phyloP scores from a whole-genome alignment of 1,284 basidiomycete genomes.

The Naganishia albida region DNA sequence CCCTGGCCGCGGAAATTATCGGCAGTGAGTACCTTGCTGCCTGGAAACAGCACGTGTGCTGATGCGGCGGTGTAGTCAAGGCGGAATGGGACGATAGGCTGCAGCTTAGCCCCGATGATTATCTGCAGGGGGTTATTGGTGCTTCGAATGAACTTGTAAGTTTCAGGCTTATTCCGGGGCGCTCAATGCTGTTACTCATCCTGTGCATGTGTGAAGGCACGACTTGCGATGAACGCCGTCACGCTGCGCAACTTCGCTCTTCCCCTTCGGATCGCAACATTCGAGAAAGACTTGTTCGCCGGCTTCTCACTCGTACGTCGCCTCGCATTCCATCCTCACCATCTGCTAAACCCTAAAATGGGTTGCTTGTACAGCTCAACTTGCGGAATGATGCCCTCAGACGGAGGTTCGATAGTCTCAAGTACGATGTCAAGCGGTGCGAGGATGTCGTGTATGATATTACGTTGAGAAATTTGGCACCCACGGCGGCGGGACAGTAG shows the following conservation, averaged over 20 bases:
- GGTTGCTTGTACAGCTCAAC: conserved; percentile 44
- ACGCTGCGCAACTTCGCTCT: conserved; percentile 53
- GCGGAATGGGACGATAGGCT: conserved; percentile 45
- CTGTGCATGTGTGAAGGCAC: conserved; percentile 44
- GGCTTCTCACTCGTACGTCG: conserved; percentile 52
- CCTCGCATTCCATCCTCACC: not conserved
- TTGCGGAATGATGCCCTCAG: conserved; percentile 53
- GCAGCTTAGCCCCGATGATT: conserved; percentile 52
- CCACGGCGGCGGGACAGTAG: conserved; percentile 3
- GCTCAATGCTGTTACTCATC: not conserved
- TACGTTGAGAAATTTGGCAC: conserved; percentile 45
- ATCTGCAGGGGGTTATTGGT: conserved; percentile 54
- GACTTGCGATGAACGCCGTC: conserved; percentile 54
- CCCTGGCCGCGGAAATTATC: conserved; percentile 45
- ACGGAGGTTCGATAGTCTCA: conserved; percentile 54
- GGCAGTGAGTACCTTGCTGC: conserved; percentile 44
- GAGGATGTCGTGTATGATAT: conserved; percentile 56
- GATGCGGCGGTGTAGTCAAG: conserved; percentile 38
- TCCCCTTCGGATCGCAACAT: conserved; percentile 51
- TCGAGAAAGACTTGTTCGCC: conserved; percentile 55
- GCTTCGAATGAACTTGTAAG: conserved; percentile 54
- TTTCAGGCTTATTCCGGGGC: not conserved
- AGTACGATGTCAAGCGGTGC: conserved; percentile 55
- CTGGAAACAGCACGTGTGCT: not conserved
- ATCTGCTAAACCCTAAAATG: not conserved